Base-by-base conservation (phyloP, 306 rosid species). In the Vicia sativa region DNA sequence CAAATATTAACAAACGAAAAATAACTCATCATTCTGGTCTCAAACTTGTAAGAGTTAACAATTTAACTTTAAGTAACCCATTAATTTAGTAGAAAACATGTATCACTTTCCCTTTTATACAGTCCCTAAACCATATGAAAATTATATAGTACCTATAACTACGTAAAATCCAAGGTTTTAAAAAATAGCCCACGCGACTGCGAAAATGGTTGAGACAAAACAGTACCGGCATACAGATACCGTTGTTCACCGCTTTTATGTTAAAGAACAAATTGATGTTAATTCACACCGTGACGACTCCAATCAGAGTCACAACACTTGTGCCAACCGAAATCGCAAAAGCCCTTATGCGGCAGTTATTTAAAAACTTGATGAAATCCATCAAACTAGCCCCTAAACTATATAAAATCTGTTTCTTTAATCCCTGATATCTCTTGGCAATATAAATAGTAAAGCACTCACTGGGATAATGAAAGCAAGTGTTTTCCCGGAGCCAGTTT, bases 401-500 rank as follows among this genome's bases (percentile, higher is more conserved):
- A 45, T 45, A 45, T 14, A 44, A 46, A 48, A 48, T 15, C 15
- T 1, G 7, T 6, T 19, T n/a, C 50, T 44, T 15, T n/a, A 44
- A 44, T n/a, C 19, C 50, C 50, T 44, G n/a, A 3, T n/a, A 44
- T 44, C 18, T n/a, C 18, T 5, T 44, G 19, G 0, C 50, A 44
- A 44, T 15, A 43, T 5, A 65, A 10, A 18, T 5, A 57, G 4
- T 2, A 10, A 52, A 72, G 9, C 54, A 78, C 95, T 86, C 48
- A 93, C 97, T 21, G 96, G 96, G 53, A 93, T 80, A 50, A 90
- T 81, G 84, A 90, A 93, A 54, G 95, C 95, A 23, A 93, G 83
- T 54, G 96, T 93, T 80, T 93, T 90, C n/a, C 99, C 92, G 0
- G 99, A 93, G 19, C 96, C 96, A 14, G 96, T 90, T 70, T 90